Percentiles rank a stretch among this genome's conserved stretches.
These are phyloP conservation scores for Yarrowia galli DNA, from an alignment of 1,139 yeast species.

Conservation along the genomic window DNA sequence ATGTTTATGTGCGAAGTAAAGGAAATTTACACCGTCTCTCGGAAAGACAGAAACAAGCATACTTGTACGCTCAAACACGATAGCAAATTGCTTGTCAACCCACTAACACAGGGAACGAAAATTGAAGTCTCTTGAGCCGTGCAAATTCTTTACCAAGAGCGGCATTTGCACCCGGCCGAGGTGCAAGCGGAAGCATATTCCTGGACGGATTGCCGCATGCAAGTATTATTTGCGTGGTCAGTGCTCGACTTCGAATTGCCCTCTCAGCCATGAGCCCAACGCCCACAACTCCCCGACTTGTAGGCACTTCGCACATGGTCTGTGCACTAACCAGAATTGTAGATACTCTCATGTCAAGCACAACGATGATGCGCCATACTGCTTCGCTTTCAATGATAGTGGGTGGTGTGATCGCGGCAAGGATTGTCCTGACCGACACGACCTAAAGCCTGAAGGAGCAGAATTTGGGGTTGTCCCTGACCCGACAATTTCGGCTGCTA, in stretches of 20 bases:
- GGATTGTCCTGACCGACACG: conserved; percentile 28
- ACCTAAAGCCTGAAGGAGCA: conserved; percentile 13
- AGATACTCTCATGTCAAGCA: conserved; percentile 32
- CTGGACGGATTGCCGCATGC: conserved; percentile 20
- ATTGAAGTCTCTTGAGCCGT: not conserved
- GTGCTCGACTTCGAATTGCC: conserved; percentile 1
- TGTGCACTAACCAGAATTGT: conserved; percentile 34
- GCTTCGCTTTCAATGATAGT: conserved; percentile 24
- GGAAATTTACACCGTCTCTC: conserved; percentile 36
- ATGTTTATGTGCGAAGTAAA: conserved; percentile 29
- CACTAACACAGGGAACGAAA: conserved; percentile 26
- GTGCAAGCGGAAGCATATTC: conserved; percentile 12
- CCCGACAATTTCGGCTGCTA: not conserved
- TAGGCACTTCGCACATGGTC: conserved; percentile 26
- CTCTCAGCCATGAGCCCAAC: conserved; percentile 17
- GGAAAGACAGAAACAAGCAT: conserved; percentile 34
- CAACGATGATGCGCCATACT: conserved; percentile 27
- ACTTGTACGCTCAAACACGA: conserved; percentile 13
- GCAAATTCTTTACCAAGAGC: conserved; percentile 20
- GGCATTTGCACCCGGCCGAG: conserved; percentile 23
- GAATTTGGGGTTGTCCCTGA: not conserved
- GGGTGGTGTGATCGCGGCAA: conserved; percentile 37
- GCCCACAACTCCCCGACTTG: conserved; percentile 22
- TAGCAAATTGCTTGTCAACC: not conserved
- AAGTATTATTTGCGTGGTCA: conserved; percentile 27